Percentiles rank a stretch among this genome's conserved stretches.
Conservation (phyloP, 257 asterid species). For the Thymus mandschuricus region DNA sequence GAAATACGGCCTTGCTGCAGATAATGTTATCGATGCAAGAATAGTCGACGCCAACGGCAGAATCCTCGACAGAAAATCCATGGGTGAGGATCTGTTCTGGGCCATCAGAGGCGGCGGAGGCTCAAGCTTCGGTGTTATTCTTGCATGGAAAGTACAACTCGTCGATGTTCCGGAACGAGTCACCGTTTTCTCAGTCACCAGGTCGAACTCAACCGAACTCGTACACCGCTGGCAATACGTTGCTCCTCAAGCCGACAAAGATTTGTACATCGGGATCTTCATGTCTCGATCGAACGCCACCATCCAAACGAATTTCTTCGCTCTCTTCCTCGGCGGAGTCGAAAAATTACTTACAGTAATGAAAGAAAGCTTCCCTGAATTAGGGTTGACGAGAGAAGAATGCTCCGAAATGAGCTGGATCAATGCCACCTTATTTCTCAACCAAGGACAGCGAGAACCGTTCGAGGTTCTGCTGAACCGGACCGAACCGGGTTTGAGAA, state of each 20-base stretch:
- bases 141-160: conserved; percentile 30
- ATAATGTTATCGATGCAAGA: conserved; percentile 31
- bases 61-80: conserved; percentile 23
- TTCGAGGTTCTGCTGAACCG: conserved; percentile 5
- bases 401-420: conserved; percentile 43
- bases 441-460: background rate
- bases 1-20: conserved; percentile 33
- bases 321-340: conserved; percentile 41
- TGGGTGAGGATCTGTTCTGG: conserved; percentile 35
- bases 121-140: conserved; percentile 37
- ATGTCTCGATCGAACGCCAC: background rate
- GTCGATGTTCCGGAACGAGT: conserved; percentile 35
- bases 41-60: conserved; percentile 30
- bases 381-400: conserved; percentile 38
- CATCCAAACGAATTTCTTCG: conserved; percentile 28
- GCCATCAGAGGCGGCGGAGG: conserved; percentile 35
- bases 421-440: conserved; percentile 22
- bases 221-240: conserved; percentile 35
- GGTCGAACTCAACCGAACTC: conserved; percentile 27
- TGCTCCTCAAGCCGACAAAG: background rate
- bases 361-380: conserved; percentile 38
- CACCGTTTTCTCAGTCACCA: conserved; percentile 15
- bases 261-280: background rate
- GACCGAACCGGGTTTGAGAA: background rate
- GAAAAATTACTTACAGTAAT: conserved; percentile 29